Base-by-base conservation (phyloP, 495 filamentous ascomycete species). In the Pyronema domesticum region DNA sequence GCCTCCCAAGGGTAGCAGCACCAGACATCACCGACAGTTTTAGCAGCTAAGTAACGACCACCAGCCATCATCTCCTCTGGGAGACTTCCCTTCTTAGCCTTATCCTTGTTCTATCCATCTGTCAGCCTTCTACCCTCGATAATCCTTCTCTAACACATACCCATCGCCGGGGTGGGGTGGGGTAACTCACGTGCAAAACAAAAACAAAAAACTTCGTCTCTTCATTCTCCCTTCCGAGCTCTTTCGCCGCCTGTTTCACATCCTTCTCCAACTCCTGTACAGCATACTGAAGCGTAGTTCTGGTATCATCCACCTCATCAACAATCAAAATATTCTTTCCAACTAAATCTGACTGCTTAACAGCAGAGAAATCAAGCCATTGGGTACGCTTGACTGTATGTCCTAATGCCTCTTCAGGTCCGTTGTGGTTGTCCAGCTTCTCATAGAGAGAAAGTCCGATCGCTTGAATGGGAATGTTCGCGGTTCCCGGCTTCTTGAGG, bases 1-100 rank as follows among this genome's bases (percentile, higher is more conserved):
- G 93, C 91, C 71, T 98, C 91, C 91, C 91, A 98, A n/a, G 91
- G 91, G 69, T 99, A 99, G 73, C 85, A 91, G 65, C 95, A 95
- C 91, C 91, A 99, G 53, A 86, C 81, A 72, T 99, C 89, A 18
- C 75, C 76, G 17, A 89, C 85, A 34, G 91, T 95, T 61, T 81
- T 73, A 11, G 91, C 85, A 18, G 91, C 91, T 54, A 86, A 68
- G 70, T 99, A 99, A 60, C 81, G 74, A 23, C 77, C 76, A 54
- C 83, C 71, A 17, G 75, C 71, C 64, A 86, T 75, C 80, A 95
- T 86, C 10, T 84, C 79, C n/a, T 77, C 60, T 11, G 93, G 88
- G 47, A 99, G 73, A 37, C 70, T 64, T 52, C 91, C 91, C 74
- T 94, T 94, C 80, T 98, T 98, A 45, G 68, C 57, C 76, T 98